Evolutionary conservation across 352 stramenopile species (phyloP), one percentile per base, ranked within the genome.

Genomic region (Phytophthora hybrid): DNA sequence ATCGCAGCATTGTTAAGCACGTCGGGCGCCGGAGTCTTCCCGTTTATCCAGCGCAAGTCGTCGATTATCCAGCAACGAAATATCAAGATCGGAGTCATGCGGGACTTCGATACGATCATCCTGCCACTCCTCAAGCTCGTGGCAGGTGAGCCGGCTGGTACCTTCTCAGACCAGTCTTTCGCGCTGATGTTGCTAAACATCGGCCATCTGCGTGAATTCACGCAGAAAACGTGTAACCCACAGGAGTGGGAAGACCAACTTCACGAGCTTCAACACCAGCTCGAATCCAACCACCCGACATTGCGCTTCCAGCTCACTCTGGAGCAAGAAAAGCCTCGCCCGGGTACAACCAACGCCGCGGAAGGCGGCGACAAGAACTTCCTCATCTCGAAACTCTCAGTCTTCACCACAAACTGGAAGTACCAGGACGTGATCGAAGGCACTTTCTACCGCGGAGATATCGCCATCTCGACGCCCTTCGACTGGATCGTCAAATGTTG

Each of bases 361-460:
- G 49, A 58, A 21, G n/a, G 23, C 11, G 71, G 55, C 32, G 66
- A 68, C 26, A 54, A 55, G 11, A 54, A 55, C 11, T 81, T 74
- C 46, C 69, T 56, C 64, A 75, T 86, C 32, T 76, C 72, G 32
- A 86, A 84, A 63, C 82, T 86, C 31, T 71, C 79, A 0, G 21
- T 86, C 16, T 86, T 86, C 64, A 86, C 71, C 14, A 77, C 68
- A 4, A 59, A 64, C 21, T 86, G 79, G 79, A 64, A 73, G 29
- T 84, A 77, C 54, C 79, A 78, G 7, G 77, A 81, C 39, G 67
- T 71, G 31, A 63, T 73, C 29, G 77, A 79, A n/a, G 71, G 79
- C 56, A 86, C 77, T 53, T 86, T 86, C 57, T 86, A 72, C 56
- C 72, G 77, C 3, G 79, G 79, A 53, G 79, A 86, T 44, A 79